Base-by-base conservation (phyloP, 2,329 filamentous ascomycete species). In the Biscogniauxia mediterranea region DNA sequence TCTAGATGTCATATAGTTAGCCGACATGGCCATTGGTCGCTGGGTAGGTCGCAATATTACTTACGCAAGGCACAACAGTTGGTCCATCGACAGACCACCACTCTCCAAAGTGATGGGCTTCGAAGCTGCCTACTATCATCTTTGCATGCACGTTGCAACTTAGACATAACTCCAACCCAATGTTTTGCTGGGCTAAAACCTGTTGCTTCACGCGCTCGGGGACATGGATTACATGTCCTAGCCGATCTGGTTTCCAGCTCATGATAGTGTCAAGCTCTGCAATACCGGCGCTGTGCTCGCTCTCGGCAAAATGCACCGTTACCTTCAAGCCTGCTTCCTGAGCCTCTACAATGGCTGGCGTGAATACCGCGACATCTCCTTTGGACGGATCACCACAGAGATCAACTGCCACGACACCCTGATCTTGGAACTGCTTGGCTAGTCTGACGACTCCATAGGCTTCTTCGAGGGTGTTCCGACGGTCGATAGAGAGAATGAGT, bases 171-270 rank as follows among this genome's bases (percentile, higher is more conserved):
- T 95, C 91, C 13, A 95, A 74, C 1, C 89, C 90, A 26, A 93
- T 71, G 1, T 79, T 79, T 13, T 79, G 78, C 19, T 64, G 65
- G 13, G 59, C 63, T 26, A 77, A 74, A 60, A 82, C 90, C 66
- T 85, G 80, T 52, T 75, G 70, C 70, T 83, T 87, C n/a, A 88
- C 77, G 25, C 76, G 75, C 1, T 87, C 82, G 0, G 86, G 83
- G 1, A 92, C 87, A 72, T 92, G 86, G 58, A 94, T 92, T 9
- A 93, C 90, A 76, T 95, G 92, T 0, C 91, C 91, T 9, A 96
- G 76, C 6, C 92, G 79, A 61, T 87, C 82, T 0, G 91, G 92
- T 52, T 75, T 65, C 81, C 87, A 94, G 0, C 77, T 78, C 52
- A 96, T 79, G 57, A 95, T 75, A 1, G 81, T 84, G 13, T 78